Base-by-base conservation (phyloP, 129 eudicot genomes). In the Oenanthe sinensis region DNA sequence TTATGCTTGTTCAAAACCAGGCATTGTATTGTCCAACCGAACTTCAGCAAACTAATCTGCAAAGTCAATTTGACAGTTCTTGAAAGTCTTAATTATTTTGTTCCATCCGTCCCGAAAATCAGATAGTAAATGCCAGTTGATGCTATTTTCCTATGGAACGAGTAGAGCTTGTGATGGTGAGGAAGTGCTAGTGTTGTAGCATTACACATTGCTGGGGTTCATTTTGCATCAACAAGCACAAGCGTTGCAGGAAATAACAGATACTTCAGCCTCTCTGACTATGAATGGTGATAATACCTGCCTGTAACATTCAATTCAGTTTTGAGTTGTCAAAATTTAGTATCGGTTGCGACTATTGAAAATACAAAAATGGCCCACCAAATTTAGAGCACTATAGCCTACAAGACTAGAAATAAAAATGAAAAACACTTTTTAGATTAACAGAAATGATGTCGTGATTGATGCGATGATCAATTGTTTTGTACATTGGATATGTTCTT, bases 191-290 rank as follows among this genome's bases (percentile, higher is more conserved):
- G 72, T 12, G 83, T 43, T 3, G 68, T 83, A 20, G 86, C 78
- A 71, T 85, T 82, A 30, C 97, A 89, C 1, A 43, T 82, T 75
- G 58, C 43, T 79, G 1, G 74, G 74, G 40, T 7, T 28, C 36
- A 33, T 33, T 33, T 33, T 46, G 67, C 93, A 89, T 30, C 97
- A 93, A 44, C 97, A 91, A 1, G 93, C 97, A 47, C 97, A 91
- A 28, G 93, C 87, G 37, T 74, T 78, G 72, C 97, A 89, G 0
- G 93, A 91, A 11, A 87, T 79, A 5, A 82, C 90, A 12, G 92
- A 74, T 93, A 91, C 84, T 82, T 86, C 4, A 88, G 88, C 39
- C 74, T 44, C 49, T 83, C 75, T 2, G 73, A 39, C 47, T 79
- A 45, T 14, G 55, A 20, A 8, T 62, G 60, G 87, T 84, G 13